Evolutionary conservation across 176 grass and related monocot species (phyloP).

Genomic region (Oropetium thomaeum): DNA sequence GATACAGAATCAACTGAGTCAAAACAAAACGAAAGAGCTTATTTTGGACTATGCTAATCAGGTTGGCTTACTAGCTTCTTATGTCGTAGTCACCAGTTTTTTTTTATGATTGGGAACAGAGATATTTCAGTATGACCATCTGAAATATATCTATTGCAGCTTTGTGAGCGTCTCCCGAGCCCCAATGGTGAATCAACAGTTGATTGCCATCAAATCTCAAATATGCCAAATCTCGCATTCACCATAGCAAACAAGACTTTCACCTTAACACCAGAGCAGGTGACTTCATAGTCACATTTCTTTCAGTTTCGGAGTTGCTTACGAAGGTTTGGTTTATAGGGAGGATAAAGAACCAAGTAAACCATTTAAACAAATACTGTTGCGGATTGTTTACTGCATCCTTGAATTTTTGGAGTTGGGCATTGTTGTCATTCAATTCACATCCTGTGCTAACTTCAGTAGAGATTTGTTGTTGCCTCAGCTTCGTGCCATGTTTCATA

Average conservation of each 20-base stretch:
- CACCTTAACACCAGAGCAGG: slow-evolving; percentile 79
- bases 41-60: slow-evolving; percentile 74
- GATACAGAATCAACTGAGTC: slow-evolving; percentile 85
- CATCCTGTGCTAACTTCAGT: background rate
- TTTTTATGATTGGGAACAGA: background rate
- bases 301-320: background rate
- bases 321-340: background rate
- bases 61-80: slow-evolving; percentile 25
- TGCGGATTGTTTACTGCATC: background rate
- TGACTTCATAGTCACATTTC: slow-evolving; percentile 7
- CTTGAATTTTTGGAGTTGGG: background rate
- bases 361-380: background rate
- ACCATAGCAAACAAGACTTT: slow-evolving; percentile 69
- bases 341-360: background rate
- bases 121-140: background rate
- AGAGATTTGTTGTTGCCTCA: background rate
- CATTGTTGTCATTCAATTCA: background rate
- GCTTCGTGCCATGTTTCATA: background rate
- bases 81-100: background rate
- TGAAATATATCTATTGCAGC: slow-evolving; percentile 30
- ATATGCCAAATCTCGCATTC: slow-evolving; percentile 83
- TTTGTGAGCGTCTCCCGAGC: slow-evolving; percentile 80
- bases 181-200: slow-evolving; percentile 73
- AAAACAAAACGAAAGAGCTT: slow-evolving; percentile 65
- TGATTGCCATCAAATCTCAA: slow-evolving; percentile 59